Base-by-base conservation (phyloP, 2,329 filamentous ascomycete genomes). In the Fusarium musae region DNA sequence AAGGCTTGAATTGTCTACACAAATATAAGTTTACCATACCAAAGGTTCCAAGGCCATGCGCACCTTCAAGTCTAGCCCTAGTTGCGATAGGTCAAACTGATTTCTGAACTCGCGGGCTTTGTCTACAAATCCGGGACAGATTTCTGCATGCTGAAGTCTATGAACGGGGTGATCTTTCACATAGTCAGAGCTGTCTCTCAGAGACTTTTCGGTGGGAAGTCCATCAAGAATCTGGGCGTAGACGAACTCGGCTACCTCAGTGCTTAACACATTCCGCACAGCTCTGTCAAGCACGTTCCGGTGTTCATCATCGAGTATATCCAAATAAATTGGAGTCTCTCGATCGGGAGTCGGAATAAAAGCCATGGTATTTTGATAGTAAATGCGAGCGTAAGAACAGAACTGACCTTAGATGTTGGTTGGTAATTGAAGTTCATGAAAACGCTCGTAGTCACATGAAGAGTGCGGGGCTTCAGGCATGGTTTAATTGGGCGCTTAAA, bases 211-310 rank as follows among this genome's bases (percentile, higher is more conserved):
- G 4, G 26, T 69, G 0, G 70, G 72, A 8, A 74, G 37, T 3
- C 72, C 70, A 16, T 74, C 72, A 0, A 74, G 40, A 4, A 74
- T 69, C 9, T 74, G 58, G 5, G 67, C 67, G 10, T 56, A 69
- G 9, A 54, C 34, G 0, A 13, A 44, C 10, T 71, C 66, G 9
- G 71, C 50, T 9, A 37, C n/a, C 13, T 74, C 43, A 1, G 62
- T 71, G 7, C 32, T n/a, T 0, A 71, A 2, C 0, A 70, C 23
- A 2, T 71, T 71, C 1, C 5, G n/a, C 3, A 70, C 28, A 2
- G 68, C 68, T 30, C 36, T 17, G 1, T 56, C n/a, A 2, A 70
- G 4, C 1, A 12, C 4, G 0, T 23, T 11, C n/a, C 28, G 44
- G 5, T 54, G 50, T 5, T 30, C 9, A 3, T 30, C 5, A 0